These are phyloP conservation scores for Inonotus hispidus DNA, from an alignment of 1,284 basidiomycete species.

Conservation along the genomic window DNA sequence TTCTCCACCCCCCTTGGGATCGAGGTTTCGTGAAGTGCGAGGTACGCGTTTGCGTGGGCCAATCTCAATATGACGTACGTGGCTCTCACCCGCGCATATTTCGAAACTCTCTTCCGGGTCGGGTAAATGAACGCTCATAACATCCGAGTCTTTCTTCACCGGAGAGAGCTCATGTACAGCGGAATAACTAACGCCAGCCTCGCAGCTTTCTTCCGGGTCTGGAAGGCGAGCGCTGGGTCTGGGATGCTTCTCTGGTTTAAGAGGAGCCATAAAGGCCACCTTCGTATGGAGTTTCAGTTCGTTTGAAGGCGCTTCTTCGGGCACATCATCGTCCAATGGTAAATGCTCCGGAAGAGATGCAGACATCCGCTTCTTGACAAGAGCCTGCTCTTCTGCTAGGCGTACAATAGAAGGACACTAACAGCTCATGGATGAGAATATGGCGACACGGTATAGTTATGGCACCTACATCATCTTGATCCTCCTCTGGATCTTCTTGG, in stretches of 20 bases:
- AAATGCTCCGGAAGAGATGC: conserved; percentile 14
- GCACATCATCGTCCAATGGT: conserved; percentile 12
- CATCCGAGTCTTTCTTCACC: neutral
- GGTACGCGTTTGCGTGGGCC: neutral
- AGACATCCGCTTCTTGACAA: conserved; percentile 15
- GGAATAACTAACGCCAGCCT: neutral
- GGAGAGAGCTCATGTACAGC: neutral
- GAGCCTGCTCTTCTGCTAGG: conserved; percentile 14
- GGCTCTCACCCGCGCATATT: neutral
- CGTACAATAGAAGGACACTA: conserved; percentile 2
- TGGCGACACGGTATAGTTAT: neutral
- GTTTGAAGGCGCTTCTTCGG: neutral
- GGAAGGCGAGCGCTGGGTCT: neutral
- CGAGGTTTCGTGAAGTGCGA: neutral
- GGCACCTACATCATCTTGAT: conserved; percentile 7
- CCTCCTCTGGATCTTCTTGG: conserved; percentile 5
- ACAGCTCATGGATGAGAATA: neutral
- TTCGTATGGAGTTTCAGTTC: neutral
- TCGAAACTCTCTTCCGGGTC: conserved; percentile 5
- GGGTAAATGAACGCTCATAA: neutral
- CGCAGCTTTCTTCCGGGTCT: neutral
- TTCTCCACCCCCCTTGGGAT: neutral
- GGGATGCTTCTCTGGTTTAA: neutral
- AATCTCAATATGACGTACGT: neutral
- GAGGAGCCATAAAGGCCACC: neutral